Percentiles rank a stretch among this genome's conserved stretches.
These are phyloP conservation scores for Asterella californica DNA, from an alignment of 225 moss, liverwort and hornwort species.

Conservation along the genomic window DNA sequence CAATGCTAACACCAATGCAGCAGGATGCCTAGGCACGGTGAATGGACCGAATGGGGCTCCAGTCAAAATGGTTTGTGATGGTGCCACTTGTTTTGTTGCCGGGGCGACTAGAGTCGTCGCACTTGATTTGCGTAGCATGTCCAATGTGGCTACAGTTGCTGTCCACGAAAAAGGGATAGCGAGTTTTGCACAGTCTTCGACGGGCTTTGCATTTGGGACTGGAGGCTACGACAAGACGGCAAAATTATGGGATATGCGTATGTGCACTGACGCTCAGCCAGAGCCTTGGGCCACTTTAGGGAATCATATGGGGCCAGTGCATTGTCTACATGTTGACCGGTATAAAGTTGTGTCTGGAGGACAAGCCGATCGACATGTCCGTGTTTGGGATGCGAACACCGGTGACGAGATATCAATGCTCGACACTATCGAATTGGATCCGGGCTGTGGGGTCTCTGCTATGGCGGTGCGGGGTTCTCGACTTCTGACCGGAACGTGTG, in stretches of 20 bases:
- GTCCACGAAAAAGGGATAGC: constrained; percentile 50
- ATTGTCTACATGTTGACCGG: constrained; percentile 57
- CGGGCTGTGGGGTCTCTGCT: constrained; percentile 51
- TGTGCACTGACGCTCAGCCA: constrained; percentile 38
- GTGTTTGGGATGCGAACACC: constrained; percentile 60
- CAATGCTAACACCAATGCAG: constrained; percentile 44
- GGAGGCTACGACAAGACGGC: constrained; percentile 58
- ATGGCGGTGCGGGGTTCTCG: constrained; percentile 53
- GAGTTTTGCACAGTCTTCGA: constrained; percentile 52
- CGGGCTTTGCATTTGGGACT: constrained; percentile 52
- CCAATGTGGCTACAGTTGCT: constrained; percentile 54
- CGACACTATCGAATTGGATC: constrained; percentile 37
- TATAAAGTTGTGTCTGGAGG: constrained; percentile 68
- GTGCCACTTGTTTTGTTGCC: constrained; percentile 57
- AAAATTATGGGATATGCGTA: constrained; percentile 69
- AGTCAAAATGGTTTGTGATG: constrained; percentile 50
- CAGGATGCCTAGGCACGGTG: constrained; percentile 57
- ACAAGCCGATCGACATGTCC: constrained; percentile 44
- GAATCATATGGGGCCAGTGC: constrained; percentile 51
- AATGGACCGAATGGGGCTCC: constrained; percentile 51
- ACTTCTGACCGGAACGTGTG: constrained; percentile 70
- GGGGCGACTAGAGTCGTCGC: constrained; percentile 49
- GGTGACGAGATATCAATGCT: constrained; percentile 52
- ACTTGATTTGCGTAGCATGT: constrained; percentile 64
- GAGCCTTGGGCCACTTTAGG: constrained; percentile 58